A percentile compares a stretch with the other conserved stretches of the same genome.
phyloP scores from a whole-genome alignment of 306 rosid species.

The Benincasa hispida region DNA sequence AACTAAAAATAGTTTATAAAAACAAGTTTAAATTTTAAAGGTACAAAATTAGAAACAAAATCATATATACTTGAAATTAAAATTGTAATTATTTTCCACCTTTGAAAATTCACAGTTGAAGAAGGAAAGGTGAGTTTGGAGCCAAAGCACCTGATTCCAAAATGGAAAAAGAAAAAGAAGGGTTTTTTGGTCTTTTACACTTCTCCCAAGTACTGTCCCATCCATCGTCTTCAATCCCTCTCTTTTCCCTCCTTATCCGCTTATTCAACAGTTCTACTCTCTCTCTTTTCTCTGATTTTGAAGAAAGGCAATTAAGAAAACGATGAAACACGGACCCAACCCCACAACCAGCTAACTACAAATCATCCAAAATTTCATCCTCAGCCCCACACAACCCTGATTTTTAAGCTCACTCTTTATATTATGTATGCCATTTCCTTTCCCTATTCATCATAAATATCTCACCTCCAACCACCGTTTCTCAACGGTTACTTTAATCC shows the following conservation, averaged over 20 bases:
- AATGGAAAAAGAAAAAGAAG: background rate
- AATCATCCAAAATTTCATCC: background rate
- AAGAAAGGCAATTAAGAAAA: background rate
- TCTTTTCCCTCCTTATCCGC: slow-evolving; percentile 1
- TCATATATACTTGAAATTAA: too few relatives aligned
- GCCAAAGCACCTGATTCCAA: background rate
- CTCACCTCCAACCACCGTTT: slow-evolving; percentile 1
- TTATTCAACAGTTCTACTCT: background rate
- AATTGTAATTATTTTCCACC: too few relatives aligned
- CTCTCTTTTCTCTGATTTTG: background rate
- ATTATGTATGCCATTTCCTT: background rate
- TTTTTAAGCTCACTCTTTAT: background rate
- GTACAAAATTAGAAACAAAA: too few relatives aligned
- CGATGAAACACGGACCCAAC: background rate
- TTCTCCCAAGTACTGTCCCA: background rate
- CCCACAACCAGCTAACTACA: slow-evolving; percentile 2
- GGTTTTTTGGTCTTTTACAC: background rate
- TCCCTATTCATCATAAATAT: background rate
- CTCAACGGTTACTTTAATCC: background rate
- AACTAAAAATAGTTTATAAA: too few relatives aligned
- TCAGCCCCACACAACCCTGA: background rate
- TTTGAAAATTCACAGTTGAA: too few relatives aligned
- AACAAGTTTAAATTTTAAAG: too few relatives aligned
- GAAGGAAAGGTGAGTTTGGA: background rate
- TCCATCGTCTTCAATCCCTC: background rate